Conservation (phyloP, 352 stramenopile genomes). For the Phytopythium vexans region DNA sequence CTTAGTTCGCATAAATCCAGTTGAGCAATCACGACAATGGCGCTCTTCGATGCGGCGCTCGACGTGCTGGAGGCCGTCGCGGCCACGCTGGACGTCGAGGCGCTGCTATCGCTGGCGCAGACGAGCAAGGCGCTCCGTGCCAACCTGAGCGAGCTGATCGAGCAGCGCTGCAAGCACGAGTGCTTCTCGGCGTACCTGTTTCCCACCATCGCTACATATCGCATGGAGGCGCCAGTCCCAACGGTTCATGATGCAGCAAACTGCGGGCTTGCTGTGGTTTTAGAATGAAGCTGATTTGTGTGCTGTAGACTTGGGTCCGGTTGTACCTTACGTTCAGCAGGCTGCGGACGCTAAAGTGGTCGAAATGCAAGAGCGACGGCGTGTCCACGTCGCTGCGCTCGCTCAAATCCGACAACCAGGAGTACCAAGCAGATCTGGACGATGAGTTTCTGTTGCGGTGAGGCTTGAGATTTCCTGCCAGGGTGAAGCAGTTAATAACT, state of each 20-base stretch:
- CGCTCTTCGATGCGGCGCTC: constrained; percentile 25
- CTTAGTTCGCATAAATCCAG: not conserved
- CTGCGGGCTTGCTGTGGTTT: not conserved
- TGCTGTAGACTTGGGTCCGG: constrained; percentile 44
- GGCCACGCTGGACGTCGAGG: constrained; percentile 26
- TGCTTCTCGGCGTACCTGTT: constrained; percentile 60
- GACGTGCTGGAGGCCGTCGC: constrained; percentile 38
- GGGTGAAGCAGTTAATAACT: not conserved
- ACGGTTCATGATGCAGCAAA: constrained; percentile 9
- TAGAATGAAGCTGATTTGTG: not conserved
- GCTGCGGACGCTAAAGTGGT: constrained; percentile 38
- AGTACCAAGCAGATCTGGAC: constrained; percentile 47
- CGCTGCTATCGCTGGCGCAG: constrained; percentile 38
- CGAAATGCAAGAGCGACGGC: constrained; percentile 31
- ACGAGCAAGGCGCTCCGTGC: constrained; percentile 13
- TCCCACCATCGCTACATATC: constrained; percentile 60
- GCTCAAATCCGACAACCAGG: constrained; percentile 68
- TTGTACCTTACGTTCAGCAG: constrained; percentile 54
- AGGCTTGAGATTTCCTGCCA: not conserved
- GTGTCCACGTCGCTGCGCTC: constrained; percentile 49
- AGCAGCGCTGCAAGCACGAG: constrained; percentile 57
- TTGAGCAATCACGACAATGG: not conserved
- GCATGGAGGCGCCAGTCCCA: constrained; percentile 55
- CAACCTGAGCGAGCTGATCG: constrained; percentile 9
- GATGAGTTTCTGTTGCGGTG: constrained; percentile 43